Conservation (phyloP, 805 yeast species). For the Lipomyces orientalis region DNA sequence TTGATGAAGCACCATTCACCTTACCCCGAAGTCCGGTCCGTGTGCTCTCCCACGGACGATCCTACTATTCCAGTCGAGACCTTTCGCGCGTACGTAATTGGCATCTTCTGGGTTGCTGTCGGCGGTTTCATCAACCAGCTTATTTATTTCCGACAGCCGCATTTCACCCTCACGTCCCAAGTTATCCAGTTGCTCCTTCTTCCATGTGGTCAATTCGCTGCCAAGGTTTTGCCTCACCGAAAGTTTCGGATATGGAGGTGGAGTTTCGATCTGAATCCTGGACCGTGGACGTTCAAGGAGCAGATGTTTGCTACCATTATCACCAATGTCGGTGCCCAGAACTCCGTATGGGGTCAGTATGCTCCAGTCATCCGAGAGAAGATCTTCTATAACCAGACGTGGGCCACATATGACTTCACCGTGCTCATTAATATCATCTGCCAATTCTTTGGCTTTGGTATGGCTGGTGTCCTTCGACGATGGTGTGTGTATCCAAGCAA, state of each 20-base stretch:
- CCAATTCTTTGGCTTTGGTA: slow-evolving; percentile 68
- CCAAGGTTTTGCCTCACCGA: slow-evolving; percentile 53
- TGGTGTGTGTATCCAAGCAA: slow-evolving; percentile 63
- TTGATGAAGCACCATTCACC: slow-evolving; percentile 55
- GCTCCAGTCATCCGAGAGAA: slow-evolving; percentile 32
- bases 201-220: slow-evolving; percentile 60
- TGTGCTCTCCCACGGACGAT: slow-evolving; percentile 49
- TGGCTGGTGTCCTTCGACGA: slow-evolving; percentile 68
- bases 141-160: slow-evolving; percentile 62
- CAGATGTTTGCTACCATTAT: slow-evolving; percentile 64
- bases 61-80: slow-evolving; percentile 56
- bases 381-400: slow-evolving; percentile 45
- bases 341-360: slow-evolving; percentile 34
- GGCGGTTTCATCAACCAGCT: slow-evolving; percentile 65
- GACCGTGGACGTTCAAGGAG: slow-evolving; percentile 69
- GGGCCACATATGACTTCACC: slow-evolving; percentile 57
- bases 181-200: slow-evolving; percentile 65
- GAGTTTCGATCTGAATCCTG: slow-evolving; percentile 58
- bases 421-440: slow-evolving; percentile 58
- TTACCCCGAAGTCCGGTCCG: slow-evolving; percentile 60
- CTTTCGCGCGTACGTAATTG: slow-evolving; percentile 59
- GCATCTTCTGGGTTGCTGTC: slow-evolving; percentile 57
- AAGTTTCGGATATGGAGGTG: slow-evolving; percentile 50
- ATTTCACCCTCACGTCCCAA: slow-evolving; percentile 55
- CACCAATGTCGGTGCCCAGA: slow-evolving; percentile 34